A percentile compares a stretch with the other conserved stretches of the same genome.
Evolutionary conservation across 1,284 basidiomycete genomes (phyloP).

Genomic region (Puccinia horiana): DNA sequence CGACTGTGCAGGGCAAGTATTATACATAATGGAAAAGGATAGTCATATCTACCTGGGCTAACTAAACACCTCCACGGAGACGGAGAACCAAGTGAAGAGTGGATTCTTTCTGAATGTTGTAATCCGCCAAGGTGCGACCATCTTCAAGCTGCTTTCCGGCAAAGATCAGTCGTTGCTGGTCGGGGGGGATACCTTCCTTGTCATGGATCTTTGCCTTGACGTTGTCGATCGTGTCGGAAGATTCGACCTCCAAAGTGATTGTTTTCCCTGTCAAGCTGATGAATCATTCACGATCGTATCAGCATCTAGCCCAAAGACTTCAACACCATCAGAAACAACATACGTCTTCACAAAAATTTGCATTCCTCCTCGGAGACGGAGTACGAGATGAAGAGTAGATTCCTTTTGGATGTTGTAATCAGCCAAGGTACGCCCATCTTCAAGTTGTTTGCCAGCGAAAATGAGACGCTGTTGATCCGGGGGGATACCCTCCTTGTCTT

Average conservation of each 20-base stretch:
- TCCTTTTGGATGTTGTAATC: slow-evolving; percentile 97
- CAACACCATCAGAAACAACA: neutral
- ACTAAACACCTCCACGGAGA: slow-evolving; percentile 51
- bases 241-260: slow-evolving; percentile 22
- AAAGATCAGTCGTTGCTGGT: too few species aligned
- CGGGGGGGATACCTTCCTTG: too few species aligned
- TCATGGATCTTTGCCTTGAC: too few species aligned
- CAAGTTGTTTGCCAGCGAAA: slow-evolving; percentile 62
- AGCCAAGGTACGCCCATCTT: slow-evolving; percentile 58
- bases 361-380: slow-evolving; percentile 73
- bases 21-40: too few species aligned
- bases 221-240: too few species aligned
- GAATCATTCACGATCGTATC: too few species aligned
- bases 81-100: slow-evolving; percentile 64
- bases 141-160: too few species aligned
- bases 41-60: too few species aligned
- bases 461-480: slow-evolving; percentile 37
- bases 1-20: neutral
- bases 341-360: neutral
- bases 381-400: slow-evolving; percentile 91
- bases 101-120: too few species aligned
- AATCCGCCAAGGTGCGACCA: too few species aligned
- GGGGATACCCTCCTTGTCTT: slow-evolving; percentile 36
- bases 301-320: neutral
- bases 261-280: slow-evolving; percentile 2